Base-by-base conservation (phyloP, 2,329 filamentous ascomycete genomes). In the Penicillium psychrosexuale region DNA sequence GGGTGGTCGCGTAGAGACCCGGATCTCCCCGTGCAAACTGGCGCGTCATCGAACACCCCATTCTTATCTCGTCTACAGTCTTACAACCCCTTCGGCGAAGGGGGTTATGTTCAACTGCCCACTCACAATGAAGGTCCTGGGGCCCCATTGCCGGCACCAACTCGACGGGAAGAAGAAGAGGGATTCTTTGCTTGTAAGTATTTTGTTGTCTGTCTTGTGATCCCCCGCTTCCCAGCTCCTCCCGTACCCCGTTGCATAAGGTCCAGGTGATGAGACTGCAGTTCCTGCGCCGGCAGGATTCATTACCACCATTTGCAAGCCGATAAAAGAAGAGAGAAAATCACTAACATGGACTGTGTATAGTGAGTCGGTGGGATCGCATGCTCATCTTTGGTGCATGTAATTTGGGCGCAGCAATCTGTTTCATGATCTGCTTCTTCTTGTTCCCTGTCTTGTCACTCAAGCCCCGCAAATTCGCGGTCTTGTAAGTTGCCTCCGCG, bases 281-380 rank as follows among this genome's bases (percentile, higher is more conserved):
- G 71, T 74, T 73, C 72, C 72, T 75, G 71, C 71, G 63, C 71
- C 67, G 66, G 61, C 61, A 56, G 59, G 61, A 64, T 60, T 57
- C 47, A 30, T 45, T 19, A 43, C 33, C 31, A 22, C 39, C 50
- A 60, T 59, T 61, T 55, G 45, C 40, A 38, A 58, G 28, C 57
- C 55, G 57, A 64, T 45, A 59, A 56, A 50, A 57, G 47, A 37
- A 51, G 17, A 58, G 57, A 51, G 67, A 49, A 43, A 34, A 58
- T 52, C 37, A 56, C 62, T 65, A 59, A 65, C 57, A 38, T 27
- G 8, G 52, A 42, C 34, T 40, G 15, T 54, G 68, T 68, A 70
- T 76, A 97, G 94, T 99, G 79, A 96, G 91, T 78, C 85, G 93
- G 78, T 97, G 93, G 94, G 94, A 99, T 77, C 89, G 93, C 55